Conservation (phyloP, 2,329 filamentous ascomycete genomes). For the Aspergillus glaucus region DNA sequence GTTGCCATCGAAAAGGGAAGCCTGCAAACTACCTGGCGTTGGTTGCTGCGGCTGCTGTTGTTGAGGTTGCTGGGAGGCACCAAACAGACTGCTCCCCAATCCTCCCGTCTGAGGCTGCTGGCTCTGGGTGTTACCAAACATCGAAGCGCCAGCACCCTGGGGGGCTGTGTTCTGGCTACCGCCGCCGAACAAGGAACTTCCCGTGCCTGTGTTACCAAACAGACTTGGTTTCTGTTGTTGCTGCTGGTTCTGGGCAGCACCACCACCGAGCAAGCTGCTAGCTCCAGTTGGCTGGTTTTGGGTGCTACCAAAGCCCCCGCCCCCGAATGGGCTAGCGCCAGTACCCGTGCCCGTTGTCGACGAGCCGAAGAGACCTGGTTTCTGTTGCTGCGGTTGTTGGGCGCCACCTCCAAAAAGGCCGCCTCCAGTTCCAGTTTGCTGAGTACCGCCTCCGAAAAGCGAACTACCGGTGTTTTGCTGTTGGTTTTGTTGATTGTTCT, state of each 20-base stretch:
- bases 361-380: conserved; percentile 44
- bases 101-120: conserved; percentile 30
- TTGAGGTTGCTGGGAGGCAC: conserved; percentile 49
- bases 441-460: conserved; percentile 37
- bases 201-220: conserved; percentile 44
- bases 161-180: conserved; percentile 15
- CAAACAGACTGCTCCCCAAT: conserved; percentile 40
- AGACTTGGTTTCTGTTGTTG: conserved; percentile 52
- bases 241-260: conserved; percentile 41
- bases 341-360: conserved; percentile 20
- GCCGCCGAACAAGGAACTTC: conserved; percentile 44
- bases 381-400: conserved; percentile 27
- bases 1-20: conserved; percentile 74
- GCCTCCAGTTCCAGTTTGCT: conserved; percentile 23
- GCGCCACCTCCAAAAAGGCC: conserved; percentile 30
- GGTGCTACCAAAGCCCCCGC: conserved; percentile 37
- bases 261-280: conserved; percentile 39
- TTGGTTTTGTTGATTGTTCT: conserved; percentile 32
- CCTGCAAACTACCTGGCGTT: conserved; percentile 52
- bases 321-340: conserved; percentile 24
- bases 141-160: conserved; percentile 42
- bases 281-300: conserved; percentile 36
- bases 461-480: conserved; percentile 30
- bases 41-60: conserved; percentile 41
- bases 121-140: conserved; percentile 49